Conservation (phyloP, 371 early-diverging fungal genomes). For the Actinomortierella wolfii region DNA sequence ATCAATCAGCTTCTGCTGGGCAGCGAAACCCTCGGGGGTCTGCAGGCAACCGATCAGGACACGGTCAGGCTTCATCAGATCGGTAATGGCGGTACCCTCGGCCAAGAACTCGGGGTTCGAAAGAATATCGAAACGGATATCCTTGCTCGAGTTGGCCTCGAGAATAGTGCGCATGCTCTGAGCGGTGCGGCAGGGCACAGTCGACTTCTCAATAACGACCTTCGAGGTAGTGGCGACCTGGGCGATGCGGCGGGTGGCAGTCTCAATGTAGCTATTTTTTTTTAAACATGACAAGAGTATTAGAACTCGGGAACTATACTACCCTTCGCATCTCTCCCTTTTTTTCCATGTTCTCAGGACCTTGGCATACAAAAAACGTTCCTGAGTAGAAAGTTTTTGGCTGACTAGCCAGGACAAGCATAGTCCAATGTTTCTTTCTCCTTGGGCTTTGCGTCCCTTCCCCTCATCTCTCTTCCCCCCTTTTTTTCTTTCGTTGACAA, state of each 20-base stretch:
- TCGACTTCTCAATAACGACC: constrained; percentile 94
- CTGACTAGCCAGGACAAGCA: no score
- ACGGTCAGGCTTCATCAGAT: constrained; percentile 90
- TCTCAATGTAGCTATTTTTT: constrained; percentile 76
- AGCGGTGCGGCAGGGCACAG: constrained; percentile 95
- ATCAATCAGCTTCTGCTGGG: constrained; percentile 76
- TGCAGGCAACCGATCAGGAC: constrained; percentile 90
- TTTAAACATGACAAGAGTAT: neutral
- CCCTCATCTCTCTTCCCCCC: no score
- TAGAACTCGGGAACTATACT: no score
- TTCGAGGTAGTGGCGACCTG: constrained; percentile 81
- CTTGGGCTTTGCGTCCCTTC: no score
- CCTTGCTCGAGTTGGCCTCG: constrained; percentile 76
- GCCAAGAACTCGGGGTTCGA: constrained; percentile 98
- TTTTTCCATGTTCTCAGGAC: no score
- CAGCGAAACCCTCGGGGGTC: constrained; percentile 75
- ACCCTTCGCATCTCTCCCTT: no score
- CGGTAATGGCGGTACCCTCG: constrained; percentile 91
- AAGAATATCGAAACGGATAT: constrained; percentile 85
- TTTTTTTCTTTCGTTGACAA: no score
- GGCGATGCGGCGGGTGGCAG: constrained; percentile 90
- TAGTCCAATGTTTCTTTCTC: no score
- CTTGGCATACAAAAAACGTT: no score
- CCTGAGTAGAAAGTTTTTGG: no score
- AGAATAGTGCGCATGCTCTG: constrained; percentile 88